Evolutionary conservation across 441 rosid species (phyloP), one percentile per base, ranked within the genome.

Genomic region (Adansonia gregorii): DNA sequence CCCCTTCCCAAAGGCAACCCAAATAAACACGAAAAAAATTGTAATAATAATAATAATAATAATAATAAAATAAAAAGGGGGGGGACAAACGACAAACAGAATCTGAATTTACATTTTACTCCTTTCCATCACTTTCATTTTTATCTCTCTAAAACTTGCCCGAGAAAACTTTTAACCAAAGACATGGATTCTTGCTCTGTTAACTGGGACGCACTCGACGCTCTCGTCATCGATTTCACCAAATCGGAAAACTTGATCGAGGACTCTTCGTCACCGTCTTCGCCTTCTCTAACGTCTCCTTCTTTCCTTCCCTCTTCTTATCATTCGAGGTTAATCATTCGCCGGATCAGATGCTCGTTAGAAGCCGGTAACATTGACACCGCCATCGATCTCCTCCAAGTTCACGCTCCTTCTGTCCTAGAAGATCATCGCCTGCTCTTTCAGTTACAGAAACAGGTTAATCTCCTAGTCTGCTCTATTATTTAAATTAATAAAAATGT

Each of bases 131-230:
- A 2, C 43, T 24, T 61, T 74, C 61, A 35, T 27, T 41, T 24
- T 10, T 24, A 24, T 59, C 60, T 72, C 65, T 72, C 19, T 10
- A 52, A 71, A 79, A 51, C 8, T 82, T 81, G 73, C 79, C 51
- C 76, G 51, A 73, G 85, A 80, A 86, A 55, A 39, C 19, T 55
- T 31, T 55, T 31, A 17, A 72, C 82, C 83, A 72, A 73, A 59
- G 51, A 17, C 54, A 89, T 92, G 97, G 93, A 89, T 48, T 76
- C 91, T 0, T 79, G 85, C 67, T 87, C 89, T 2, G 97, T 95
- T 65, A 92, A 95, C 83, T 95, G 98, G 98, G 98, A 92, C 76
- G 87, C 94, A 48, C 92, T 95, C 43, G 99, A 95, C 84, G 84
- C 88, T 48, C 89, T 95, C 7, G 80, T 93, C 20, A 78, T 89